A percentile compares a stretch with the other conserved stretches of the same genome.
Conservation (phyloP, 2,329 filamentous ascomycete genomes). For the Colletotrichum caudatum region DNA sequence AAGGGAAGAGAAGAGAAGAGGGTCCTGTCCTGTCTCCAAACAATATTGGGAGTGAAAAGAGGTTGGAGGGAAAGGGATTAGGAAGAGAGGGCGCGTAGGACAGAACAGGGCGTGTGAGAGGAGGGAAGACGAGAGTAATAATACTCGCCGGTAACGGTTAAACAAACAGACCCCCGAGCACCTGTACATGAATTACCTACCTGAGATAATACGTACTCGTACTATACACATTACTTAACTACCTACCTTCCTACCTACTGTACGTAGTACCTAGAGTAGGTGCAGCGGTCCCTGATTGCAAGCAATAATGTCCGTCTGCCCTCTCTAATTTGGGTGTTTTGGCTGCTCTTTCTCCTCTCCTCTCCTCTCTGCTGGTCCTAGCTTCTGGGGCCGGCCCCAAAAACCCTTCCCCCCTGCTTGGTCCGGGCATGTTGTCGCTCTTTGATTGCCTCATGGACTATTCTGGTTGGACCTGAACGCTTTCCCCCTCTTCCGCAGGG, state of each 20-base stretch:
- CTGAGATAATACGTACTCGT: background rate
- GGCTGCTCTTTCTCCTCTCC: conserved; percentile 1
- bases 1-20: conserved; percentile 16
- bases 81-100: conserved; percentile 9
- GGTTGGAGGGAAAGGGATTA: conserved; percentile 18
- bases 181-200: background rate
- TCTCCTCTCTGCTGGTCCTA: conserved; percentile 3
- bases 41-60: conserved; percentile 26
- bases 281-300: conserved; percentile 5
- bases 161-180: background rate
- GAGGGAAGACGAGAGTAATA: conserved; percentile 31
- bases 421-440: conserved; percentile 38
- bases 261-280: background rate
- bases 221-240: background rate
- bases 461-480: conserved; percentile 27
- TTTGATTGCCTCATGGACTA: conserved; percentile 37
- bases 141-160: conserved; percentile 8
- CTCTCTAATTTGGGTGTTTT: background rate
- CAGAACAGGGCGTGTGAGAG: conserved; percentile 15
- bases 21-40: conserved; percentile 27
- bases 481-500: conserved; percentile 9
- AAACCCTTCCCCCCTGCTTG: too few relatives aligned
- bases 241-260: too few relatives aligned
- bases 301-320: background rate
- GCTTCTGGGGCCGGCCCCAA: background rate